Evolutionary conservation across 2,329 filamentous ascomycete species (phyloP), one percentile per base, ranked within the genome.

Genomic region (Arthrobotrys iridis): DNA sequence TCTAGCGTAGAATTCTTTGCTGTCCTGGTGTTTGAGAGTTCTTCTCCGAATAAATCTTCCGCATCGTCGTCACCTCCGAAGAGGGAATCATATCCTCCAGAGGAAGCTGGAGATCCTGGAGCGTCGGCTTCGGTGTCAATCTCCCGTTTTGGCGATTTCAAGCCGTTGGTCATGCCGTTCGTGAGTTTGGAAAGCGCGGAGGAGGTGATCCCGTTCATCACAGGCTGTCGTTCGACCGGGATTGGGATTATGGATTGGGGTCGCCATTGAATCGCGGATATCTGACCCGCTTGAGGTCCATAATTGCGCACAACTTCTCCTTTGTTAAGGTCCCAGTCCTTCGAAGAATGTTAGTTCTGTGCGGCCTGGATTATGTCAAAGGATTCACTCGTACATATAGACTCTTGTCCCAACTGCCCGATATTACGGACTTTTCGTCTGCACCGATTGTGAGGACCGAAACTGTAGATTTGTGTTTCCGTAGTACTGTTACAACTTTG

Each of bases 341-440:
- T 52, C 3, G 22, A 52, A 0, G n/a, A 4, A 8, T 46, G 28
- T 75, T 64, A 75, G 63, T 40, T 24, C n/a, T 26, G 20, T 33
- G 15, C 20, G n/a, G 20, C 26, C n/a, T 37, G 3, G 28, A 40
- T 10, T n/a, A 43, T 28, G 28, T 45, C 41, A 13, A 15, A 8
- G 30, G 41, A 6, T 18, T 1, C 33, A 57, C 28, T 35, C 58
- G 3, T 68, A 76, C 72, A 62, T 93, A 87, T 0, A 98, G 90
- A 15, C 88, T 91, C 83, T 97, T 98, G 82, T 99, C 95, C 95
- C 95, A 99, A 81, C 93, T 94, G 2, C 95, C 95, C 33, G 93
- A 97, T 6, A 99, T 83, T 2, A 98, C 88, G 40, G 90, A 93
- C 79, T 87, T 90, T 83, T 99, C 95, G 78, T 98, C 93, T 3